Base-by-base conservation (phyloP, 225 moss, liverwort and hornwort species). In the Pseudisothecium myosuroides region DNA sequence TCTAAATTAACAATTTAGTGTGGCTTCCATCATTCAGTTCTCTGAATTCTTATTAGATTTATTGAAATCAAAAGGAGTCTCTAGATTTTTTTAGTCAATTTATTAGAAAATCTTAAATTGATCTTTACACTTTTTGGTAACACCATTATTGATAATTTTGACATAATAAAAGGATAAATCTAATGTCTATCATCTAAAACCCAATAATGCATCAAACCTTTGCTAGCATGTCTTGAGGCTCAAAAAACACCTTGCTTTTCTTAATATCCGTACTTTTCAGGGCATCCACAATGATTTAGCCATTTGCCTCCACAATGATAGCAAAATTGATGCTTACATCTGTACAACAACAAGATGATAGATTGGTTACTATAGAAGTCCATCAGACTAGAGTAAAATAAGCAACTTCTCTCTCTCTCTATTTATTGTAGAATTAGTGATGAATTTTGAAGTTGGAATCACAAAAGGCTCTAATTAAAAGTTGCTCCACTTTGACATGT, bases 1-100 rank as follows among this genome's bases (percentile, higher is more conserved):
- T 49, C 2, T 47, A 0, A 74, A 49, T 11, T 7, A 18, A 31
- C 4, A 74, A 11, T 49, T 43, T 11, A 74, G 0, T 0, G 0
- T 74, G 31, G 7, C 31, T 47, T 74, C 16, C 19, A 74, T 31
- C 31, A 4, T 17, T 18, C 7, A 74, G 18, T 1, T 47, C 0
- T 74, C 29, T 11, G 18, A 47, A 6, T 29, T 73, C 29, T 47
- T 29, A 11, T 17, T 29, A 3, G 2, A 31, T 17, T 27, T 2
- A 16, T 31, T 47, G 11, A 74, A 49, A 49, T 74, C 18, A 47
- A 19, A 74, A 7, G 2, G 1, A 31, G 10, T 24, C 31, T 47
- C 2, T 49, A 49, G 4, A 49, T 31, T 74, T 19, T 11, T 19
- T 11, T 4, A 19, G 11, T 19, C 31, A 19, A 19, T 49, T 74